Conservation (phyloP, 106 monocot species). For the Dendrobium catenatum region DNA sequence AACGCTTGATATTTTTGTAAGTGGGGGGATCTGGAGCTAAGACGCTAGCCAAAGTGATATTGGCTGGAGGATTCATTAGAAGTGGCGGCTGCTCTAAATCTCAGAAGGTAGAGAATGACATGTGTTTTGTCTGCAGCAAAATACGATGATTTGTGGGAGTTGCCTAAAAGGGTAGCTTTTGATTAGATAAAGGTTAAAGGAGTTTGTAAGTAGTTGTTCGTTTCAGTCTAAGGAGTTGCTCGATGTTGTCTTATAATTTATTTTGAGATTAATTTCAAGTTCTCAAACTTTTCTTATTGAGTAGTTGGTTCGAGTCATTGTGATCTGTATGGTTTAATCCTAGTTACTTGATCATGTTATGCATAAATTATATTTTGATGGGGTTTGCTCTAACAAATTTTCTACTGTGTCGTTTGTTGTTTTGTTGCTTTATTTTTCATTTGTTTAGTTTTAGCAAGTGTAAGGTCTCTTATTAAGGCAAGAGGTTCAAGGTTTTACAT, state of each 20-base stretch:
- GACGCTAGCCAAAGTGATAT: no score
- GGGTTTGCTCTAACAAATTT: background rate
- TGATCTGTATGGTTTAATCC: background rate
- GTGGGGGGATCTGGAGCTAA: no score
- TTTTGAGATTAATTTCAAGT: constrained; percentile 46
- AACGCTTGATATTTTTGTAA: no score
- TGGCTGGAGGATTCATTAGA: no score
- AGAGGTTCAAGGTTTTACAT: background rate
- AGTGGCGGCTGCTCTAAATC: no score
- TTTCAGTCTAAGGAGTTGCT: no score
- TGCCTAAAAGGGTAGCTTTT: no score
- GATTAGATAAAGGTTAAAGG: no score
- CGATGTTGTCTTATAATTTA: constrained; percentile 61
- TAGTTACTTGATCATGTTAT: background rate
- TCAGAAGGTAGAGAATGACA: no score
- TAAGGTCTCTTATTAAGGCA: background rate
- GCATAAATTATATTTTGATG: background rate
- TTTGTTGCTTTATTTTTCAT: background rate
- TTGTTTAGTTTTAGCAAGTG: background rate
- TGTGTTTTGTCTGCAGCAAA: no score
- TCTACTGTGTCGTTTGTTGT: background rate
- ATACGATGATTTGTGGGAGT: no score
- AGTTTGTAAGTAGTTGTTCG: no score
- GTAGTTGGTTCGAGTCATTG: background rate
- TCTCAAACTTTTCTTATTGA: background rate